Evolutionary conservation across 495 filamentous ascomycete species (phyloP).

Genomic region (Aspergillus asperescens): DNA sequence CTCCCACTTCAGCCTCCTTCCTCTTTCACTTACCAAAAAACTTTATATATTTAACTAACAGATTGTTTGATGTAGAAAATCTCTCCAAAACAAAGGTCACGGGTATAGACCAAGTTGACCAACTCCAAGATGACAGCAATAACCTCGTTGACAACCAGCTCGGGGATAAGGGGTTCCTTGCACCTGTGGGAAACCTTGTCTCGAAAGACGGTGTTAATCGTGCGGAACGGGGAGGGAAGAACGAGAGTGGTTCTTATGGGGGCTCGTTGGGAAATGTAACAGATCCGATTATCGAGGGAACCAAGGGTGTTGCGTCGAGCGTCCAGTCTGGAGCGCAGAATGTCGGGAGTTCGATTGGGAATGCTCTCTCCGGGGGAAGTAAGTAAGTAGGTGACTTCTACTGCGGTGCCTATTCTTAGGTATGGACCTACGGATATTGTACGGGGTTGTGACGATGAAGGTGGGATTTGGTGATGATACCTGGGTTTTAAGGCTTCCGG

Average conservation of each 20-base stretch:
- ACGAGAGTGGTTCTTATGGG: conserved; percentile 50
- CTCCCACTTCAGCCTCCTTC: neutral
- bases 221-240: conserved; percentile 56
- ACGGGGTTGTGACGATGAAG: too few species aligned
- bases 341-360: conserved; percentile 1
- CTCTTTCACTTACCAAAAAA: neutral
- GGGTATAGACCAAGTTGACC: conserved; percentile 54
- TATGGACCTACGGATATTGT: too few species aligned
- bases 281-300: conserved; percentile 13
- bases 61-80: conserved; percentile 42
- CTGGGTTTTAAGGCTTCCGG: too few species aligned
- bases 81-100: conserved; percentile 64
- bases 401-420: too few species aligned
- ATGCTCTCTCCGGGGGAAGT: neutral
- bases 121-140: conserved; percentile 57
- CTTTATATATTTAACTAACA: conserved; percentile 1
- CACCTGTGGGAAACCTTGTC: conserved; percentile 53
- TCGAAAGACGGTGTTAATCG: conserved; percentile 63
- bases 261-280: conserved; percentile 17
- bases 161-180: conserved; percentile 56
- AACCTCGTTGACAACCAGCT: conserved; percentile 54
- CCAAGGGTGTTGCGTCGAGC: conserved; percentile 8
- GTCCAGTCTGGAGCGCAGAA: conserved; percentile 3
- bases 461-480: too few species aligned
- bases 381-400: neutral